Conservation (phyloP, 2,329 filamentous ascomycete genomes). For the Cordyceps cateniannulata region DNA sequence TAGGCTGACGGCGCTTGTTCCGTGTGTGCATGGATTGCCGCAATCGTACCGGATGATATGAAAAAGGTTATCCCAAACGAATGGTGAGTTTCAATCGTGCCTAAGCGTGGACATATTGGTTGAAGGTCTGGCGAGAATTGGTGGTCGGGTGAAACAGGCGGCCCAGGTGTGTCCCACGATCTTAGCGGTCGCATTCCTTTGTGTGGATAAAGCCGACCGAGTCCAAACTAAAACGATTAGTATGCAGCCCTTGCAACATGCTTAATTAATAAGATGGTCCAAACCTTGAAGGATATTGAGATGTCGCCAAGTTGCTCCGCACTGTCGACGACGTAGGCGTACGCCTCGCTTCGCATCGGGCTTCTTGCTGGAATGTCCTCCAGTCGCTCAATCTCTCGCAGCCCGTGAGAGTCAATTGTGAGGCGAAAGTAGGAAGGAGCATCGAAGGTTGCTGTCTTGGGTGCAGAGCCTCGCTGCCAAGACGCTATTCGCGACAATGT, state of each 20-base stretch:
- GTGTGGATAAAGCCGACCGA: constrained; percentile 1
- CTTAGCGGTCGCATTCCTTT: background rate
- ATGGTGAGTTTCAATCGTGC: constrained; percentile 1
- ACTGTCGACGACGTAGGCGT: background rate
- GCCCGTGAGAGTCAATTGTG: background rate
- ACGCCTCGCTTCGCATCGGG: background rate
- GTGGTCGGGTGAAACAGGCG: constrained; percentile 1
- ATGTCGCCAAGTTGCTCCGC: background rate
- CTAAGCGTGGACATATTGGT: background rate
- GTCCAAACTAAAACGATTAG: constrained; percentile 2
- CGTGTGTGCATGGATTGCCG: constrained; percentile 7
- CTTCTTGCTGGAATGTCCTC: background rate
- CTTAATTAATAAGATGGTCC: no score
- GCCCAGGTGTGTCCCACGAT: constrained; percentile 5
- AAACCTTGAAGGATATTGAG: constrained; percentile 2
- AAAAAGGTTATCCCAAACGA: constrained; percentile 10
- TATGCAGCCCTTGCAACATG: background rate
- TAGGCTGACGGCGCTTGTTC: constrained; percentile 3
- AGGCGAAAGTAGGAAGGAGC: background rate
- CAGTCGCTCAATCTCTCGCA: constrained; percentile 7
- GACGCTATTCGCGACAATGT: background rate
- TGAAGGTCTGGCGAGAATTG: background rate
- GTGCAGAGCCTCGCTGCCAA: background rate
- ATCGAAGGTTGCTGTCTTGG: background rate
- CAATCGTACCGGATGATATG: constrained; percentile 5